Percentiles rank a stretch among this genome's conserved stretches.
Evolutionary conservation across 1,284 basidiomycete genomes (phyloP).

Genomic region (Puccinia triticina): DNA sequence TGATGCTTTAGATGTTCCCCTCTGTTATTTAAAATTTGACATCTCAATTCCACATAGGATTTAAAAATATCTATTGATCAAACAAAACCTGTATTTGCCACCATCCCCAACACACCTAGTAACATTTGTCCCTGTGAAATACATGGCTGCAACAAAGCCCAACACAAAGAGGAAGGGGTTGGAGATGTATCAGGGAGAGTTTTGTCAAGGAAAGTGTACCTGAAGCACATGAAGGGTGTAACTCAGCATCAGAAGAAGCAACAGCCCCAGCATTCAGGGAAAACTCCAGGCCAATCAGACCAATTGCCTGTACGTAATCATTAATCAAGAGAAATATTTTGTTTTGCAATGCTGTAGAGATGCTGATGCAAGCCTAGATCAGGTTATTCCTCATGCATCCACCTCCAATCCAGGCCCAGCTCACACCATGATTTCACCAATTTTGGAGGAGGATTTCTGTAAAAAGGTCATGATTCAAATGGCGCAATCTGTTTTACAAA

Average conservation of each 20-base stretch:
- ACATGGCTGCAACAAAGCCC: too few species aligned
- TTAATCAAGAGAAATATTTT: neutral
- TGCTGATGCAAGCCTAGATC: neutral
- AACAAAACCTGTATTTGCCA: neutral
- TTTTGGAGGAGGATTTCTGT: conserved; percentile 19
- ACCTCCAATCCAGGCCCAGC: neutral
- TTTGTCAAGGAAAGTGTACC: conserved; percentile 9
- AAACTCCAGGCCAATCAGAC: too few species aligned
- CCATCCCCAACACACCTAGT: neutral
- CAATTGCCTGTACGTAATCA: neutral
- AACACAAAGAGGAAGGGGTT: neutral
- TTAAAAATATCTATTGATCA: neutral
- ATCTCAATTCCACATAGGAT: too few species aligned
- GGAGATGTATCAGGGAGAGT: neutral
- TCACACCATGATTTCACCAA: neutral
- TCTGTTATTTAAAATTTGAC: too few species aligned
- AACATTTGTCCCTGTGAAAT: neutral
- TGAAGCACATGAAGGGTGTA: neutral
- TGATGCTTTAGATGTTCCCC: too few species aligned
- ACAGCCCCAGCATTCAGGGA: neutral
- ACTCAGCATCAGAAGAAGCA: conserved; percentile 2
- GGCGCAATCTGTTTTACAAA: too few species aligned
- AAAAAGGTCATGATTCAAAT: too few species aligned
- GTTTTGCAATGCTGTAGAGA: too few species aligned
- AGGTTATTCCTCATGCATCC: neutral